Evolutionary conservation across 768 basidiomycete species (phyloP).

Genomic region (Stropharia rugosoannulata): DNA sequence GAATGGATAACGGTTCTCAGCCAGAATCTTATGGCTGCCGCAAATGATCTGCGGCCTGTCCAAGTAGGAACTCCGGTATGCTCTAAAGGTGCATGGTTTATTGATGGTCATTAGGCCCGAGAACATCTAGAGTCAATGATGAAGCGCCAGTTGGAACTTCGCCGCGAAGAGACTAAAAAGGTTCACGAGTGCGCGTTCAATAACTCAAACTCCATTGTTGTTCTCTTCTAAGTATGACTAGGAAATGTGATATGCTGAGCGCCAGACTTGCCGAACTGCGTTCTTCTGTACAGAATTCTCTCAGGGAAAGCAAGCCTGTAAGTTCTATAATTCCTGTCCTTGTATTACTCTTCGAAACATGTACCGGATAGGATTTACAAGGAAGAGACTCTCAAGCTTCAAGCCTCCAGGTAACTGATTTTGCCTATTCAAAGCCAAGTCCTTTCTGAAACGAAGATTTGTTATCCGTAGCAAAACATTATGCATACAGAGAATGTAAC

Average conservation of each 20-base stretch:
- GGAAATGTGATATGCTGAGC: constrained; percentile 74
- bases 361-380: too few species aligned
- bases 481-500: constrained; percentile 13
- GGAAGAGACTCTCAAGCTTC: too few species aligned
- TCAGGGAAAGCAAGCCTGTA: constrained; percentile 11
- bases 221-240: constrained; percentile 21
- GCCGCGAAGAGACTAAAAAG: constrained; percentile 66
- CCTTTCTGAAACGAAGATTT: background rate
- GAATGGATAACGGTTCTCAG: constrained; percentile 82
- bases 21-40: constrained; percentile 88
- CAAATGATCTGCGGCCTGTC: constrained; percentile 86
- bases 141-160: constrained; percentile 71
- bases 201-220: background rate
- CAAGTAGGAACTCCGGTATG: constrained; percentile 47
- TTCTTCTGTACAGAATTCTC: constrained; percentile 22
- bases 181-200: constrained; percentile 61
- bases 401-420: too few species aligned
- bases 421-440: background rate
- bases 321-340: background rate
- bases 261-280: constrained; percentile 59
- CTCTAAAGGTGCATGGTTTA: background rate
- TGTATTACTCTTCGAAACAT: background rate
- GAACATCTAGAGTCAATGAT: constrained; percentile 83
- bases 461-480: background rate
- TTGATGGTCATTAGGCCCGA: constrained; percentile 52